Percentiles rank a stretch among this genome's conserved stretches.
These are phyloP conservation scores for Dicorynia guianensis DNA, from an alignment of 306 rosid genomes.

Conservation along the genomic window DNA sequence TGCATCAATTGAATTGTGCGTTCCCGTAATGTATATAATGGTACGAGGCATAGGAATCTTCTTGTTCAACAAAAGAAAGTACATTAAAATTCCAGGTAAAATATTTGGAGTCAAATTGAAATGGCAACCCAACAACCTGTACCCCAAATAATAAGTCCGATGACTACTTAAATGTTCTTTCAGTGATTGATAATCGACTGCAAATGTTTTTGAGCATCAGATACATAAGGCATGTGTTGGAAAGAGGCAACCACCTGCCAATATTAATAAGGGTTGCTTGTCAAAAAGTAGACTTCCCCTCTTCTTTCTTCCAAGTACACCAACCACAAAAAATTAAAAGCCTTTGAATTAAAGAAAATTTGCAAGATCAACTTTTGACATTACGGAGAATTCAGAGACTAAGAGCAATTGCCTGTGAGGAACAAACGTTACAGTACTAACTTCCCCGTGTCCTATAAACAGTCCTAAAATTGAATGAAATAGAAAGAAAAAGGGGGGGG, in stretches of 20 bases:
- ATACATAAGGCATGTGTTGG: not conserved
- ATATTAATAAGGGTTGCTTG: not conserved
- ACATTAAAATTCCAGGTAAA: not conserved
- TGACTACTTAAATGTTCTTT: not conserved
- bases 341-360: not conserved
- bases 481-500: no score
- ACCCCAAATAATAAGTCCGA: no score
- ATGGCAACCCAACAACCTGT: no score
- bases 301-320: not conserved
- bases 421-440: not conserved
- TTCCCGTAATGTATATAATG: no score
- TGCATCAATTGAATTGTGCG: not conserved
- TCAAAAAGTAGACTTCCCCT: not conserved
- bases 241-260: constrained; percentile 6
- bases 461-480: not conserved
- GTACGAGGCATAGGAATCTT: no score
- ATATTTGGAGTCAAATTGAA: not conserved
- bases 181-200: not conserved
- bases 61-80: no score
- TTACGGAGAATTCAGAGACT: constrained; percentile 1
- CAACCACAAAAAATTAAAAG: not conserved
- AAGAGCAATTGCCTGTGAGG: constrained; percentile 7
- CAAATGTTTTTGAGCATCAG: not conserved
- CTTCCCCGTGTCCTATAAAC: constrained; percentile 37
- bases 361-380: not conserved